phyloP scores from a whole-genome alignment of 73 alveolate genomes.

The Tetrahymena borealis region DNA sequence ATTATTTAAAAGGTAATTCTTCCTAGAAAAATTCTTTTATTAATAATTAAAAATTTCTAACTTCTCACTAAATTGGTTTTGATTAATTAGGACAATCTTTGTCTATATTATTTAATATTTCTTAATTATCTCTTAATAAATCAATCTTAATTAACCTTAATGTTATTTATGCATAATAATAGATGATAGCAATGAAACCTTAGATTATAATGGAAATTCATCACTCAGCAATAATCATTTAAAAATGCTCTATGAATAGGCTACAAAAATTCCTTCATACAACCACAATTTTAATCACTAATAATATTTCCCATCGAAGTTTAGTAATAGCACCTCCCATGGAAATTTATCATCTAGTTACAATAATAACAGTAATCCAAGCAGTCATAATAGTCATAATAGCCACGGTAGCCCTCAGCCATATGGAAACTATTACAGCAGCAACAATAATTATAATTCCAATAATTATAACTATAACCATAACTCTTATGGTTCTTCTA shows the following conservation, averaged over 20 bases:
- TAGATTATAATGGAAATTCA: neutral
- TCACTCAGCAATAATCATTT: neutral
- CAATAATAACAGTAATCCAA: neutral
- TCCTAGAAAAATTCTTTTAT: neutral
- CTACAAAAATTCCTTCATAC: neutral
- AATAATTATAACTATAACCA: neutral
- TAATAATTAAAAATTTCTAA: neutral
- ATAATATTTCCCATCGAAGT: neutral
- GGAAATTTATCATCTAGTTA: neutral
- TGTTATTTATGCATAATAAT: neutral
- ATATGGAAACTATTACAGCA: neutral
- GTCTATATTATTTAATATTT: no score
- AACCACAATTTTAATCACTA: neutral
- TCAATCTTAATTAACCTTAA: neutral
- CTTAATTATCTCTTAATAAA: no score
- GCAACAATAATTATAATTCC: neutral
- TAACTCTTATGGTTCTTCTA: neutral
- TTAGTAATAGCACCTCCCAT: neutral
- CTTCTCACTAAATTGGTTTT: no score
- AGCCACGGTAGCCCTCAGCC: neutral
- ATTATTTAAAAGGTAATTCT: neutral
- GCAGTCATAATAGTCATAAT: conserved; percentile 2
- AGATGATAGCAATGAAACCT: neutral
- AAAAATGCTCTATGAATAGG: neutral
- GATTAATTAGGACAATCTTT: no score